Evolutionary conservation across 345 rosid genomes (phyloP), one percentile per base, ranked within the genome.

Genomic region (Arabidopsis suecica): DNA sequence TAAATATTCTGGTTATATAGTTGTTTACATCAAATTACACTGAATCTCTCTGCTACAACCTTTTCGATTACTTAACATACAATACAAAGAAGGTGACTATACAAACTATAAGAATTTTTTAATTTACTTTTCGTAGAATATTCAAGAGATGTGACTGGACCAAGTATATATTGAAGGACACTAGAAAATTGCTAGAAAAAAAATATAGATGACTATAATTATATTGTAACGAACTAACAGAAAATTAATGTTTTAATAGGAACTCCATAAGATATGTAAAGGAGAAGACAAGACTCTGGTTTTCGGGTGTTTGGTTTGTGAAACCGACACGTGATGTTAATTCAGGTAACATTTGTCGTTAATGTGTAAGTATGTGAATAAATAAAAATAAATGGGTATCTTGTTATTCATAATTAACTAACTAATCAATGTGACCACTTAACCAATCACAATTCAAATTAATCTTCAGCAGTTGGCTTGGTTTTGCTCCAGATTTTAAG

Each of bases 281-380:
- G 48, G 55, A 42, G 65, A 56, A 64, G 76, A 77, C 76, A 71
- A 57, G 3, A 64, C 13, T 64, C 80, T 65, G 60, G 56, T 77
- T 77, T 77, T 57, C 55, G 72, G 76, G 76, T 65, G 72, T 30
- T 71, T 2, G 67, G 76, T 65, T 64, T 57, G 40, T 40, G 54
- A 64, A 11, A 57, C 76, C 66, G 72, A 70, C 71, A 70, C 61
- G 71, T 63, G 71, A 76, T 45, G 60, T 57, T 62, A 12, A 47
- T 56, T 56, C 61, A 63, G 61, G 66, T 56, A 61, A 63, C 67
- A 18, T 48, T 77, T 77, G 76, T 64, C 76, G 60, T 56, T 56
- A 70, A 70, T 61, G 30, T 58, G 10, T 14, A 44, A 16, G 49
- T 49, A 42, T 48, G 41, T 36, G 14, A 57, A 47, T 23, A 59